Percentiles rank a stretch among this genome's conserved stretches.
These are phyloP conservation scores for Monilinia laxa DNA, from an alignment of 2,329 filamentous ascomycete species.

Conservation along the genomic window DNA sequence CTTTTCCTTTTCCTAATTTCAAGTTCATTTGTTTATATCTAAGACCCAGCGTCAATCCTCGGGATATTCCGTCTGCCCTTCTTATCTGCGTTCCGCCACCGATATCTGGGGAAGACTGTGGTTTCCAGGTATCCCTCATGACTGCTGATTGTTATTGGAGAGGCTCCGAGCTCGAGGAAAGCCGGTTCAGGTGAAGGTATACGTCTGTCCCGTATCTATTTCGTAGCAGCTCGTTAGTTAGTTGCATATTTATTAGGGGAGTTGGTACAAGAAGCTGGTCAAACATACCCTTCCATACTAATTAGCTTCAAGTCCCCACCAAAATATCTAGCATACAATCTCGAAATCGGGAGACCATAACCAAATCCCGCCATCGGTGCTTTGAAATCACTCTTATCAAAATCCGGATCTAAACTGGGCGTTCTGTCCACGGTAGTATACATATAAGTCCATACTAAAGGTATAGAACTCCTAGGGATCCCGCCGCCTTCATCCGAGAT, in stretches of 20 bases:
- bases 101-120: constrained; percentile 5
- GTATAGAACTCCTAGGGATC: constrained; percentile 88
- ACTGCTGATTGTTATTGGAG: constrained; percentile 84
- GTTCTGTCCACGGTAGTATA: constrained; percentile 98
- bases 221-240: constrained; percentile 29
- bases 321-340: constrained; percentile 95
- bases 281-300: constrained; percentile 93
- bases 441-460: constrained; percentile 99
- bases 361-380: constrained; percentile 98
- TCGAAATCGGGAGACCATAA: constrained; percentile 92
- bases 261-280: constrained; percentile 9
- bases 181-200: constrained; percentile 93
- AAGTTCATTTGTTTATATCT: constrained; percentile 58
- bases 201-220: constrained; percentile 93
- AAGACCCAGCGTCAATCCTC: constrained; percentile 61
- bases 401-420: constrained; percentile 91
- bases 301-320: constrained; percentile 96
- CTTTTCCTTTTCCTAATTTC: constrained; percentile 59
- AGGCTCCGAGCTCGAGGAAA: constrained; percentile 93
- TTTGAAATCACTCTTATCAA: constrained; percentile 99
- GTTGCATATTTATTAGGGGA: constrained; percentile 16
- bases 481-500: constrained; percentile 95
- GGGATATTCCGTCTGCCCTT: constrained; percentile 53
- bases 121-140: constrained; percentile 64
- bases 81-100: background rate